A percentile compares a stretch with the other conserved stretches of the same genome.
These are phyloP conservation scores for Paspalum vaginatum DNA, from an alignment of 176 grass and related monocot species.

Conservation along the genomic window DNA sequence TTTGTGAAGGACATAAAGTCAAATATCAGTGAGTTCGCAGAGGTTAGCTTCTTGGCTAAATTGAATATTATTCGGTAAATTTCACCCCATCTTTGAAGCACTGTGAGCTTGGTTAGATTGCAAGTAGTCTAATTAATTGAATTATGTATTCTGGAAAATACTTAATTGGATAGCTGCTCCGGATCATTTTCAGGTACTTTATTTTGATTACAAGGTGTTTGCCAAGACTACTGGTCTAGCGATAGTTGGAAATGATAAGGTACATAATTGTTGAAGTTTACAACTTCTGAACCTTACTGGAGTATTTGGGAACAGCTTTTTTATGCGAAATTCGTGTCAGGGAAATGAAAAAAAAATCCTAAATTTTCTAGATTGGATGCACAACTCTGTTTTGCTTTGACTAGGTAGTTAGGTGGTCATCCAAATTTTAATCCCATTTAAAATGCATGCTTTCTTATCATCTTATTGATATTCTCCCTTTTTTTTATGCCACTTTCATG, in stretches of 20 bases:
- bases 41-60: constrained; percentile 62
- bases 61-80: background rate
- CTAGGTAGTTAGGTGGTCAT: background rate
- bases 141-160: background rate
- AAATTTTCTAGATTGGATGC: background rate
- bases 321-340: background rate
- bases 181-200: constrained; percentile 52
- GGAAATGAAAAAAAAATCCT: background rate
- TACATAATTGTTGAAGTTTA: constrained; percentile 9
- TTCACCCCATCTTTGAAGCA: background rate
- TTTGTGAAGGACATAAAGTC: constrained; percentile 75
- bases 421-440: background rate
- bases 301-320: background rate
- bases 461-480: background rate
- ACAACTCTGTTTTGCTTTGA: background rate
- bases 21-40: constrained; percentile 72
- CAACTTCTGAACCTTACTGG: background rate
- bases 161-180: constrained; percentile 9
- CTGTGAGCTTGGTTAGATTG: background rate
- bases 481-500: background rate
- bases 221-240: constrained; percentile 41
- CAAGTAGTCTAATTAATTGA: background rate
- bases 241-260: constrained; percentile 55
- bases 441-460: background rate
- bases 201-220: constrained; percentile 87